These are phyloP conservation scores for Russula vinacea DNA, from an alignment of 768 basidiomycete species.

Conservation along the genomic window DNA sequence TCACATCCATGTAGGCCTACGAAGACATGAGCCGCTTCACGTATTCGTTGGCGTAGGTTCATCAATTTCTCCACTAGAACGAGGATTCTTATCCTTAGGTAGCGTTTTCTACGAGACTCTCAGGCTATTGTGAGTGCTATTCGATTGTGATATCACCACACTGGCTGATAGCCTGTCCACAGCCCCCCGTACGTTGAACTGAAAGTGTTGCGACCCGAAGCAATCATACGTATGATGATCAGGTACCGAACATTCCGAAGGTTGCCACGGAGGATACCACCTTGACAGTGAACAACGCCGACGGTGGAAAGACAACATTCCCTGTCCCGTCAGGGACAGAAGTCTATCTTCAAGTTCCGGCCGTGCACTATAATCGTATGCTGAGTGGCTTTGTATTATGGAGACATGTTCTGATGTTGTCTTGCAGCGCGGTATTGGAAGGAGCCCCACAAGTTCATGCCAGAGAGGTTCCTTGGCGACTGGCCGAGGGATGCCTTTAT, in stretches of 20 bases:
- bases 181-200: constrained; percentile 20
- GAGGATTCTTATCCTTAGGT: neutral
- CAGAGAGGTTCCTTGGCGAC: constrained; percentile 37
- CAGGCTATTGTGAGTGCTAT: constrained; percentile 38
- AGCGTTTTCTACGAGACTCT: constrained; percentile 53
- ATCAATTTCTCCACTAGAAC: neutral
- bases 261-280: constrained; percentile 46
- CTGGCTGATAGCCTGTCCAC: neutral
- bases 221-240: constrained; percentile 32
- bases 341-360: constrained; percentile 41
- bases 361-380: constrained; percentile 51
- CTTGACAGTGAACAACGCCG: constrained; percentile 36
- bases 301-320: constrained; percentile 42
- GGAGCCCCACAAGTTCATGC: constrained; percentile 48
- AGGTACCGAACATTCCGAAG: constrained; percentile 48
- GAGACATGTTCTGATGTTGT: neutral
- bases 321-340: constrained; percentile 45
- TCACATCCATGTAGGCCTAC: constrained; percentile 26
- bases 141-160: neutral
- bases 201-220: neutral
- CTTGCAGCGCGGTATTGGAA: constrained; percentile 54
- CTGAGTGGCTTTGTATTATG: no score
- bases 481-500: constrained; percentile 39
- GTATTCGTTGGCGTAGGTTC: constrained; percentile 27
- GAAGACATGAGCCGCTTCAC: constrained; percentile 31